Conservation (phyloP, 495 filamentous ascomycete genomes). For the Neurospora sublineolata region DNA sequence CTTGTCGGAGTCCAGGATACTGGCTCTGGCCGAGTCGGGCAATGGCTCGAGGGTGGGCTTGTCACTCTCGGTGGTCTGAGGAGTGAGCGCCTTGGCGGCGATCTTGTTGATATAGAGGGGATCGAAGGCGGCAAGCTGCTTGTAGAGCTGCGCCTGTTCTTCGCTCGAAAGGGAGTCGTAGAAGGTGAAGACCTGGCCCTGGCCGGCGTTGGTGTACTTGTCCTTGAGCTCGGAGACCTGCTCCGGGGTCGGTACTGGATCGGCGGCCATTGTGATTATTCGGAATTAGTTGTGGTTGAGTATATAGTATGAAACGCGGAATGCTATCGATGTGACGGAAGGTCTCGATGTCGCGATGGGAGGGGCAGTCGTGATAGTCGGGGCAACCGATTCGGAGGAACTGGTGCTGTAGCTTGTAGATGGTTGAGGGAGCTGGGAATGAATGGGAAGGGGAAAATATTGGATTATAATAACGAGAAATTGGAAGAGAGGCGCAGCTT, state of each 20-base stretch:
- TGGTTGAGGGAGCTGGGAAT: background rate
- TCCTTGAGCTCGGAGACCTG: slow-evolving; percentile 63
- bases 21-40: slow-evolving; percentile 77
- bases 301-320: background rate
- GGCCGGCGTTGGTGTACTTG: slow-evolving; percentile 66
- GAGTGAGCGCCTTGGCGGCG: slow-evolving; percentile 68
- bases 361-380: background rate
- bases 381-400: background rate
- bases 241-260: slow-evolving; percentile 44
- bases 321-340: background rate
- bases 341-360: background rate
- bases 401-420: background rate
- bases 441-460: background rate
- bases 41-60: slow-evolving; percentile 71
- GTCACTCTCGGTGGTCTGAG: slow-evolving; percentile 37
- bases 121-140: slow-evolving; percentile 72
- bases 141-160: slow-evolving; percentile 70
- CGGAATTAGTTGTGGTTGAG: background rate
- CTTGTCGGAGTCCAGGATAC: slow-evolving; percentile 78
- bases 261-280: background rate
- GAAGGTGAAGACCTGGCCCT: slow-evolving; percentile 88
- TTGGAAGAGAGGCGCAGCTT: background rate
- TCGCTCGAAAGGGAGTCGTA: slow-evolving; percentile 60
- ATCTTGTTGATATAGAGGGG: slow-evolving; percentile 75
- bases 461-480: background rate